phyloP scores from a whole-genome alignment of 2,329 filamentous ascomycete species.

The Aspergillus sp. region DNA sequence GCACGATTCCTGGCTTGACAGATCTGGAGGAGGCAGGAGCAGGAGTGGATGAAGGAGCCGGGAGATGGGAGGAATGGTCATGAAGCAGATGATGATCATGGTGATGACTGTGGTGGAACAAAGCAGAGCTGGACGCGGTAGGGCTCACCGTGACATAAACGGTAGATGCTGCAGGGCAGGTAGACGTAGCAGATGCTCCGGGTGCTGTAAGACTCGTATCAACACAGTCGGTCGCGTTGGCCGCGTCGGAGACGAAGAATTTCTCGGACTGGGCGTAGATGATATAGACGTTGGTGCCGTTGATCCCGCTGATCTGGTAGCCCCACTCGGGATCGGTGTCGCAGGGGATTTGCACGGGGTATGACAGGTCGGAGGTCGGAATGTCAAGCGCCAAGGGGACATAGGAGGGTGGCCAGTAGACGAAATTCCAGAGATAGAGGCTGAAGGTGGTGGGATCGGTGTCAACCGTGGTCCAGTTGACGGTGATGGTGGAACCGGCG shows the following conservation, averaged over 20 bases:
- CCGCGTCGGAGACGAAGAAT: slow-evolving; percentile 34
- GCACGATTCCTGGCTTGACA: slow-evolving; percentile 27
- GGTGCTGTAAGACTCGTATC: slow-evolving; percentile 14
- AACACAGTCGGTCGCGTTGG: slow-evolving; percentile 14
- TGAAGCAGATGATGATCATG: not conserved
- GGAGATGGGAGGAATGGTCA: slow-evolving; percentile 8
- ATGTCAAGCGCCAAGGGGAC: slow-evolving; percentile 40
- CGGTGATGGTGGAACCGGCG: slow-evolving; percentile 37
- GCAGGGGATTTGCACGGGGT: slow-evolving; percentile 44
- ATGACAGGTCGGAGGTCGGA: slow-evolving; percentile 33
- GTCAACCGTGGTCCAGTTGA: slow-evolving; percentile 45
- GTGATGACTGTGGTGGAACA: slow-evolving; percentile 4
- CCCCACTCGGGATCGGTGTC: slow-evolving; percentile 38
- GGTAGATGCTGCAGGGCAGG: slow-evolving; percentile 20
- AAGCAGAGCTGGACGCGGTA: slow-evolving; percentile 21
- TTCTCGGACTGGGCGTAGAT: slow-evolving; percentile 47
- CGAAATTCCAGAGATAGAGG: slow-evolving; percentile 50
- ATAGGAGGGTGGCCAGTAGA: slow-evolving; percentile 48
- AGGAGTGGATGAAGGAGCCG: slow-evolving; percentile 16
- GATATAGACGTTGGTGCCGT: slow-evolving; percentile 49
- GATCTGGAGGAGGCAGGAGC: slow-evolving; percentile 13
- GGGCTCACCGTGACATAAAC: slow-evolving; percentile 29
- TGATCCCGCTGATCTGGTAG: slow-evolving; percentile 50
- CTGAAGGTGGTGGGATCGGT: slow-evolving; percentile 45
- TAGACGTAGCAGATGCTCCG: not conserved